Evolutionary conservation across 2,329 filamentous ascomycete genomes (phyloP), one percentile per base, ranked within the genome.

Genomic region (Colletotrichum echinochloae): DNA sequence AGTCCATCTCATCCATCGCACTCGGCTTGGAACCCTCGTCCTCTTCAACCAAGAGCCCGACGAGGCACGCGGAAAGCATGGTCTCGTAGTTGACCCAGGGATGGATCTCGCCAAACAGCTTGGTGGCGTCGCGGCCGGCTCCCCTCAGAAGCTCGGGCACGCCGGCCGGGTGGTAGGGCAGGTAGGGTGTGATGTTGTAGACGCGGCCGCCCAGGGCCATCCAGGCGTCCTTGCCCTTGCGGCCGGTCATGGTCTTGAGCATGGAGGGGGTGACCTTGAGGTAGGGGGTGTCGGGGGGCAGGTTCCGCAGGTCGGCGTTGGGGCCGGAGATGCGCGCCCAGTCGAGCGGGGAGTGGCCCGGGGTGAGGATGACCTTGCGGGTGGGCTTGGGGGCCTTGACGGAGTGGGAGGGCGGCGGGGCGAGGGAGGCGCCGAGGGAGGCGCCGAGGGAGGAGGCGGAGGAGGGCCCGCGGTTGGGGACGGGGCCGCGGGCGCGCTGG

Each of bases 341-440:
- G 87, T 99, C 96, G 16, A 99, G 90, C 0, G 96, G 95, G 2
- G 94, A 97, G 84, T 95, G 95, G 39, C 96, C 95, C 0, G 96
- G 96, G n/a, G 90, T 88, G 5, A 99, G 89, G 11, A 92, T 86
- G 5, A 98, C 93, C 77, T 95, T 93, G 79, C 87, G 88, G 14
- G 85, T 88, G 5, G 87, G 86, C 76, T 89, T 90, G 30, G 81
- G 73, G 2, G 88, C 87, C 68, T 84, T 85, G 51, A 82, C 78
- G 39, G 80, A 82, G 77, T 86, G 87, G 18, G 87, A 85, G 0
- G 88, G 87, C 0, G 89, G 88, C 0, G 86, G 88, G 0, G 86
- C 84, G 56, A 90, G 85, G 1, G 81, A 79, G 0, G 81, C 44
- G 44, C 44, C 44, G 44, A 46, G 44, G 44, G 44, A 46, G 44